phyloP scores from a whole-genome alignment of 306 rosid genomes.

The Castanopsis chinensis region DNA sequence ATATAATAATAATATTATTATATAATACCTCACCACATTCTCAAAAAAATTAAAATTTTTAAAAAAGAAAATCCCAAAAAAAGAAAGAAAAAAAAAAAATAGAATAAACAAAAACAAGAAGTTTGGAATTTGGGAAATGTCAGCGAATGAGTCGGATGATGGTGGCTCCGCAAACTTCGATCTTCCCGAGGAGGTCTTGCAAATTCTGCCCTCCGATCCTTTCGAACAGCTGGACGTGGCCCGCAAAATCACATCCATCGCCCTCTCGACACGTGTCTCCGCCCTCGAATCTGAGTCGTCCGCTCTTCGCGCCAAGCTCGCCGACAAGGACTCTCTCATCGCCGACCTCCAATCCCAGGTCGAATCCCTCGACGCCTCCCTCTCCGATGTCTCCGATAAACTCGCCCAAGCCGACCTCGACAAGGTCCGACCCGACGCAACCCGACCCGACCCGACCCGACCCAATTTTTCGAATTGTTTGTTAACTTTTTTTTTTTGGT shows the following conservation, averaged over 20 bases:
- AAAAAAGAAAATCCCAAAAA: neutral
- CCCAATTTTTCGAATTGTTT: too few relatives aligned
- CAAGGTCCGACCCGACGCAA: conserved; percentile 43
- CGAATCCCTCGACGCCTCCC: conserved; percentile 53
- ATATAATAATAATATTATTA: too few relatives aligned
- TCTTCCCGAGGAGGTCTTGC: conserved; percentile 66
- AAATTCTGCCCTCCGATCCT: conserved; percentile 77
- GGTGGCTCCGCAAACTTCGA: conserved; percentile 40
- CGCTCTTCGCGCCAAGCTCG: conserved; percentile 43
- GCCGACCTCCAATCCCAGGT: conserved; percentile 61
- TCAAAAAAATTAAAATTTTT: neutral
- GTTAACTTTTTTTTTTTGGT: neutral
- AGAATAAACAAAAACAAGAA: neutral
- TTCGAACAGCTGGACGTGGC: conserved; percentile 95
- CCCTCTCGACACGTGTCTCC: conserved; percentile 75
- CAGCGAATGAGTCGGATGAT: conserved; percentile 39
- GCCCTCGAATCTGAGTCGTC: conserved; percentile 58
- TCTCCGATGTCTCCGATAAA: conserved; percentile 52
- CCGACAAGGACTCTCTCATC: conserved; percentile 55
- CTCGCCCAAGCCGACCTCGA: conserved; percentile 50
- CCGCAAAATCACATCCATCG: conserved; percentile 84
- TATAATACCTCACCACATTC: too few relatives aligned
- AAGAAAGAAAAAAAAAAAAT: neutral
- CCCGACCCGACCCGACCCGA: too few relatives aligned
- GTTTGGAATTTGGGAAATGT: conserved; percentile 24